These are phyloP conservation scores for Zea mays DNA, from an alignment of 176 grass and related monocot species.

Conservation along the genomic window Zm-B73-REFERENCE-NAM-5.0 NC_050096.1:293674001-293674500, in stretches of 20 bases:
- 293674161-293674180: background rate
- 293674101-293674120: too few relatives aligned
- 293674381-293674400: background rate
- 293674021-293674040: too few relatives aligned
- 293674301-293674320: background rate
- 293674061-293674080: too few relatives aligned
- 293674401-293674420: background rate
- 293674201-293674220: background rate
- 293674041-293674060: too few relatives aligned
- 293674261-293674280: too few relatives aligned
- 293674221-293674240: background rate
- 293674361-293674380: background rate
- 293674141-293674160: background rate
- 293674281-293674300: too few relatives aligned
- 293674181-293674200: background rate
- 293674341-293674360: background rate
- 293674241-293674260: background rate
- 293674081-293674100: too few relatives aligned
- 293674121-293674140: too few relatives aligned
- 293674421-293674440: background rate
- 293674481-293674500: background rate
- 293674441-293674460: background rate
- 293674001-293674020: too few relatives aligned
- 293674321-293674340: background rate
- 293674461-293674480: background rate